Conservation (phyloP, 345 rosid species). For the Gossypioides kirkii region DNA sequence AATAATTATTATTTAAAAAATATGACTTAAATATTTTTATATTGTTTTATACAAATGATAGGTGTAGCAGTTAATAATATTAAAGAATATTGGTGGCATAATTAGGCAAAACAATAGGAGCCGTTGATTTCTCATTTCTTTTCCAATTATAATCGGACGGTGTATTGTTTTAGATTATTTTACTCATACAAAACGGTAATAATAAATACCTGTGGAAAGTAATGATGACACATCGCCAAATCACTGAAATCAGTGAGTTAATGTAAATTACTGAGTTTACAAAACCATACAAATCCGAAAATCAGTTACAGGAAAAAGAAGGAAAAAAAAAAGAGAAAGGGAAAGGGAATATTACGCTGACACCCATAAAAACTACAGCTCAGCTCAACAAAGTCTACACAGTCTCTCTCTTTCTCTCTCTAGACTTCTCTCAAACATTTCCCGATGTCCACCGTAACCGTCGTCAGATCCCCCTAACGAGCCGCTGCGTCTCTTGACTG, state of each 20-base stretch:
- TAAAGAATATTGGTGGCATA: too few species aligned
- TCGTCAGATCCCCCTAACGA: background rate
- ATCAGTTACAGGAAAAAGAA: background rate
- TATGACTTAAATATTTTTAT: too few species aligned
- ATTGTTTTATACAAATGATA: too few species aligned
- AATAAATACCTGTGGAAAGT: background rate
- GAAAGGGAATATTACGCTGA: conserved; percentile 21
- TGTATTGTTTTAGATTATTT: background rate
- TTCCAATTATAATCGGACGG: background rate
- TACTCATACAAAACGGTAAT: background rate
- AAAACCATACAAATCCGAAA: background rate
- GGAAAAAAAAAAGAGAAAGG: background rate
- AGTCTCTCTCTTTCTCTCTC: conserved; percentile 1
- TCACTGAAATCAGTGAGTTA: background rate
- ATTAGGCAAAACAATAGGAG: too few species aligned
- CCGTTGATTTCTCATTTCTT: background rate
- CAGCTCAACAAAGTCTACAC: conserved; percentile 13
- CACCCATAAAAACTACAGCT: conserved; percentile 20
- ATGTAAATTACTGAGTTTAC: background rate
- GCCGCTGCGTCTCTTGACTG: conserved; percentile 10
- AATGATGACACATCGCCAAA: background rate
- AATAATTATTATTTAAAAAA: too few species aligned
- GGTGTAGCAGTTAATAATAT: too few species aligned
- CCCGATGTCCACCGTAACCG: conserved; percentile 17
- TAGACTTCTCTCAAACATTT: background rate